Conservation (phyloP, 768 basidiomycete genomes). For the Psilocybe tampanensis region DNA sequence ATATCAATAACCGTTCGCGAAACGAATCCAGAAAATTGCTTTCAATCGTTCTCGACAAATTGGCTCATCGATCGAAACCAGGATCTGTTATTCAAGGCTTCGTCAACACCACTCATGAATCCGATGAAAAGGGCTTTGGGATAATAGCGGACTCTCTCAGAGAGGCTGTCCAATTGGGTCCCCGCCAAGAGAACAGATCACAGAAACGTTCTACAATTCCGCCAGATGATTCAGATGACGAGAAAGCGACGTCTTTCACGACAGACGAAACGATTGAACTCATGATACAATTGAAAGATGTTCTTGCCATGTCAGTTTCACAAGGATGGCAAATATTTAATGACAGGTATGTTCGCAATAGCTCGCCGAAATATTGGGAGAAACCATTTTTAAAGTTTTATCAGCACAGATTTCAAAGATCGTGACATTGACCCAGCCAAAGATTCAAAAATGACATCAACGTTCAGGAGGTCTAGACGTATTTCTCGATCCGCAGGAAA, state of each 20-base stretch:
- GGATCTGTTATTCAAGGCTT: constrained; percentile 52
- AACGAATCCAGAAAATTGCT: constrained; percentile 74
- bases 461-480: constrained; percentile 48
- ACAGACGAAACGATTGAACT: constrained; percentile 70
- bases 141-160: constrained; percentile 47
- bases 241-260: constrained; percentile 47
- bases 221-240: constrained; percentile 54
- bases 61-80: constrained; percentile 59
- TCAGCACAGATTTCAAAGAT: constrained; percentile 22
- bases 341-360: constrained; percentile 36
- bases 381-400: background rate
- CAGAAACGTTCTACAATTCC: constrained; percentile 12
- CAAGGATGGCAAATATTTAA: constrained; percentile 69
- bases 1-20: constrained; percentile 41
- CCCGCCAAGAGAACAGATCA: constrained; percentile 22
- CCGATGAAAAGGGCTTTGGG: constrained; percentile 36
- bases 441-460: constrained; percentile 35
- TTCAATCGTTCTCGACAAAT: constrained; percentile 61
- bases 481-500: constrained; percentile 44
- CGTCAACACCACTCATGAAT: constrained; percentile 25
- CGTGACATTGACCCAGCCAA: constrained; percentile 14
- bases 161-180: constrained; percentile 41
- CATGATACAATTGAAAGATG: constrained; percentile 62
- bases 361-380: background rate
- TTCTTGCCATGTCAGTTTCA: constrained; percentile 53